Evolutionary conservation across 805 yeast genomes (phyloP).

Genomic region (Cyberlindnera samutprakarnensis): DNA sequence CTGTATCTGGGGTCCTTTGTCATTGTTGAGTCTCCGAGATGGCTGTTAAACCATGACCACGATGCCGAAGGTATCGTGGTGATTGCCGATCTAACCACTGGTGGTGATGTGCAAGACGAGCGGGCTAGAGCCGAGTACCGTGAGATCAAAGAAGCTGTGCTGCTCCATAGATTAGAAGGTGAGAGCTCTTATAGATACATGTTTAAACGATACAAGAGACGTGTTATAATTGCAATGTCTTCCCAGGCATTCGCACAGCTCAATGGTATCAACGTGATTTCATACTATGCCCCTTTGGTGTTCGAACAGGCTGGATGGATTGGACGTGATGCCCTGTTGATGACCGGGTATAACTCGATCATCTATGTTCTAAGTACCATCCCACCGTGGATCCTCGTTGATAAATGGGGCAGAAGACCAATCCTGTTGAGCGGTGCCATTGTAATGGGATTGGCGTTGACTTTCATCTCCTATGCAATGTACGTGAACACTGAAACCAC

Average conservation of each 20-base stretch:
- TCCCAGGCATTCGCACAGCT: slow-evolving; percentile 90
- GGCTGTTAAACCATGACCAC: slow-evolving; percentile 78
- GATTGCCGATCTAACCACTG: slow-evolving; percentile 74
- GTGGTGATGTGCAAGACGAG: slow-evolving; percentile 66
- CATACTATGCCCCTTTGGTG: slow-evolving; percentile 89
- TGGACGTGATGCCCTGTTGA: slow-evolving; percentile 78
- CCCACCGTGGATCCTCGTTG: slow-evolving; percentile 89
- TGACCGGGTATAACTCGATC: slow-evolving; percentile 77
- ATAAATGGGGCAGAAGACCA: slow-evolving; percentile 88
- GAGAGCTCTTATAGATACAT: slow-evolving; percentile 67
- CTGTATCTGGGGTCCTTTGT: slow-evolving; percentile 68
- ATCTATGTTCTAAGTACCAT: slow-evolving; percentile 60
- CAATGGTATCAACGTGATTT: slow-evolving; percentile 87
- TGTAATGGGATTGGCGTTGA: slow-evolving; percentile 68
- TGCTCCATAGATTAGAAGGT: slow-evolving; percentile 74
- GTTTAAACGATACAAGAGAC: slow-evolving; percentile 65
- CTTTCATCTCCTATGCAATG: slow-evolving; percentile 55
- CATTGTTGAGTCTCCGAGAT: slow-evolving; percentile 84
- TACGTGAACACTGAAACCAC: slow-evolving; percentile 44
- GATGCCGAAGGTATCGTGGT: slow-evolving; percentile 80
- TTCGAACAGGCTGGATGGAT: slow-evolving; percentile 95
- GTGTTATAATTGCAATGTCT: slow-evolving; percentile 83
- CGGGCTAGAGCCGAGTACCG: slow-evolving; percentile 67
- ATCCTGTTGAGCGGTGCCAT: slow-evolving; percentile 72
- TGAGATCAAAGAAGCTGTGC: slow-evolving; percentile 73